Evolutionary conservation across 2,329 filamentous ascomycete species (phyloP), one percentile per base, ranked within the genome.

Genomic region (Phyllosticta citriasiana): DNA sequence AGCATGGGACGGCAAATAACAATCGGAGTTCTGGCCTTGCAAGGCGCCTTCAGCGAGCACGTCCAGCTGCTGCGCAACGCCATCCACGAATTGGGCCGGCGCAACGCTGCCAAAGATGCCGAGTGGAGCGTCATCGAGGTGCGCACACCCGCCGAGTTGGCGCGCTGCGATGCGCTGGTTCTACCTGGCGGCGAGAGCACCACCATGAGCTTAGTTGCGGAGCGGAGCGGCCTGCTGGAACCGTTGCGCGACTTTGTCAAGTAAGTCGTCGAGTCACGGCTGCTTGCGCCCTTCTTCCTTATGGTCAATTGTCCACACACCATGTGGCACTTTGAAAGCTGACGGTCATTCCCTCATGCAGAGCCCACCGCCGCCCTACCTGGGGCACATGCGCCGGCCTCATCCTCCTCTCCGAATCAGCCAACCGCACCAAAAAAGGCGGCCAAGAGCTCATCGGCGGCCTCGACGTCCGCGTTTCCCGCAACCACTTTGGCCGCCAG

Each of bases 381-480:
- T 99, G 93, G 93, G 94, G 94, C 61, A 97, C 94, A 22, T 99
- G 94, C 73, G 94, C 94, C 12, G 94, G 94, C 9, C 82, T 97
- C 62, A 97, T 99, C 67, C 79, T 97, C 56, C 85, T 99, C 57
- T 88, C 91, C 1, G 89, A 96, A 69, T 86, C 88, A 62, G 93
- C 91, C 57, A 96, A 93, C 72, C 84, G 87, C 64, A 91, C 89
- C 47, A 97, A 97, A 73, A 86, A 88, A 69, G 91, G 91, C 53
- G 93, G 93, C 0, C 94, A 97, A 74, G 91, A 96, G 63, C 82
- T 97, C 59, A 91, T 99, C 64, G 94, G 94, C 14, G 94, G 94
- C 2, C 81, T 99, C 47, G 87, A 91, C 69, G 92, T 99, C 40
- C 82, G 90, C 54, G 92, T 97, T 33, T 91, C 95, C 70, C 83